phyloP scores from a whole-genome alignment of 169 alveolate species.

The Cryptosporidium andersoni region DNA sequence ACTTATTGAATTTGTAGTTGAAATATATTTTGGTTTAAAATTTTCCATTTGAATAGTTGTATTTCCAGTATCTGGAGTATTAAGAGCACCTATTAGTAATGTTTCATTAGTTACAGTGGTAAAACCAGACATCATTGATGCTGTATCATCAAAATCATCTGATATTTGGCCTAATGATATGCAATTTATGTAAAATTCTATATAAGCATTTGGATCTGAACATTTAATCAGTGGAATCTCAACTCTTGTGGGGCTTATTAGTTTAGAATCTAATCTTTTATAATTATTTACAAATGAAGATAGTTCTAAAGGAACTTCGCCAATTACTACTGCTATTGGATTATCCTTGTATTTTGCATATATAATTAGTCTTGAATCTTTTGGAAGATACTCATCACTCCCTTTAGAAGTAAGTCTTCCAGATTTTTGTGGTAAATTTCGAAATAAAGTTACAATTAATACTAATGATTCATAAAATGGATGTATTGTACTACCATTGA shows the following conservation, averaged over 20 bases:
- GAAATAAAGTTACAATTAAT: constrained; percentile 55
- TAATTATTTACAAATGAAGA: constrained; percentile 27
- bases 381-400: constrained; percentile 29
- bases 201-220: constrained; percentile 64
- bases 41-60: neutral
- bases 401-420: neutral
- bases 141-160: constrained; percentile 67
- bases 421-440: constrained; percentile 16
- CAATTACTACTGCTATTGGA: constrained; percentile 27
- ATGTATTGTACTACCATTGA: constrained; percentile 59
- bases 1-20: neutral
- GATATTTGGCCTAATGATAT: constrained; percentile 57
- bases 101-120: constrained; percentile 40
- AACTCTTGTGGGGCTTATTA: constrained; percentile 7
- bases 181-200: constrained; percentile 44
- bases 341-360: constrained; percentile 46
- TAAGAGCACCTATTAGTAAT: neutral
- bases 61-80: neutral
- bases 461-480: constrained; percentile 66
- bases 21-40: neutral
- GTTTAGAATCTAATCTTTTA: constrained; percentile 5
- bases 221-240: constrained; percentile 66
- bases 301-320: constrained; percentile 68
- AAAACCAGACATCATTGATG: constrained; percentile 70
- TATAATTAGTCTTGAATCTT: constrained; percentile 57